Evolutionary conservation across 2,329 filamentous ascomycete species (phyloP).

Genomic region (Sordariomycetes sp.): DNA sequence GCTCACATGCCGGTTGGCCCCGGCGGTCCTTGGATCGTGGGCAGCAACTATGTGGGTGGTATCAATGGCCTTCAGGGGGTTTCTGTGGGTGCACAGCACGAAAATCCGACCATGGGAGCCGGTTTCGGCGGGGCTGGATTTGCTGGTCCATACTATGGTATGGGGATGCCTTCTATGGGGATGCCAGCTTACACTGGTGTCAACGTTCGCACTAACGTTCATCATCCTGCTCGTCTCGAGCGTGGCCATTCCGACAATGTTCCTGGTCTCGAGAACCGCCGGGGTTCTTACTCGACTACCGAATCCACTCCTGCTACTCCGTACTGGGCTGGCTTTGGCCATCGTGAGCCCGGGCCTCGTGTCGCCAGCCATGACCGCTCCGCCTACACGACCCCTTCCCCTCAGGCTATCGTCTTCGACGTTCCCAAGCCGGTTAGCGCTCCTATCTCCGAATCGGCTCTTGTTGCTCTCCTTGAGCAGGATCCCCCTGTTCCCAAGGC

Average conservation of each 20-base stretch:
- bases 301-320: conserved; percentile 59
- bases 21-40: conserved; percentile 24
- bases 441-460: conserved; percentile 33
- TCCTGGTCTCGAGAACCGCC: conserved; percentile 55
- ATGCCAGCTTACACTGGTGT: conserved; percentile 42
- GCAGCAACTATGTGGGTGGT: conserved; percentile 21
- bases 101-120: conserved; percentile 21
- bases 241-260: conserved; percentile 43
- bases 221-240: conserved; percentile 43
- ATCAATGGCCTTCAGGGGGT: conserved; percentile 22
- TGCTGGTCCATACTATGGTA: conserved; percentile 18
- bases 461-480: conserved; percentile 60
- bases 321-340: conserved; percentile 48
- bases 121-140: conserved; percentile 1
- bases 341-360: conserved; percentile 48
- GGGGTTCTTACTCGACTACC: conserved; percentile 59
- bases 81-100: too few species aligned
- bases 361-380: conserved; percentile 53
- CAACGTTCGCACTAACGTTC: too few species aligned
- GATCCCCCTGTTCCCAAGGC: conserved; percentile 80
- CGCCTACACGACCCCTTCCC: conserved; percentile 58
- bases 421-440: conserved; percentile 31
- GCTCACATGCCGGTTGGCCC: conserved; percentile 21
- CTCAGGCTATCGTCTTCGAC: conserved; percentile 36
- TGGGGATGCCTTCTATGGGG: conserved; percentile 1